phyloP scores from a whole-genome alignment of 805 yeast species.

The Schwanniomyces yamadae region DNA sequence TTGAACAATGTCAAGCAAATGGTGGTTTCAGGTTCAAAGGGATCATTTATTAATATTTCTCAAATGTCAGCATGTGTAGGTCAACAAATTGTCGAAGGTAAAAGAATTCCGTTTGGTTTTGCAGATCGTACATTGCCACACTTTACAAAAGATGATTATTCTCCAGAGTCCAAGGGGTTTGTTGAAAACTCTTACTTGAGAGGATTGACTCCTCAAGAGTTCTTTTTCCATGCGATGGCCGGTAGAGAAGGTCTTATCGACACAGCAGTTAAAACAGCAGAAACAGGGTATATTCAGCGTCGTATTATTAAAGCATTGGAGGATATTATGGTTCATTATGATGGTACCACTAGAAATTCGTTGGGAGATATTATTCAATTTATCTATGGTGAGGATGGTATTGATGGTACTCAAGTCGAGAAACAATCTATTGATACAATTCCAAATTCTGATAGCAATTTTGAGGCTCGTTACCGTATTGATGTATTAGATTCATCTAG shows the following conservation, averaged over 20 bases:
- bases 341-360: conserved; percentile 97
- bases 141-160: conserved; percentile 96
- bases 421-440: conserved; percentile 93
- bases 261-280: conserved; percentile 99
- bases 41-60: conserved; percentile 97
- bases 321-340: conserved; percentile 97
- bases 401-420: conserved; percentile 97
- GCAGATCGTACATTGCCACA: conserved; percentile 96
- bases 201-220: conserved; percentile 95
- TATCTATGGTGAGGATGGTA: conserved; percentile 98
- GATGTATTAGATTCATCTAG: conserved; percentile 72
- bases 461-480: conserved; percentile 80
- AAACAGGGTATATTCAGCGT: conserved; percentile 97
- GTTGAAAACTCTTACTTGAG: conserved; percentile 93
- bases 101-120: conserved; percentile 97
- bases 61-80: conserved; percentile 99
- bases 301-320: conserved; percentile 95
- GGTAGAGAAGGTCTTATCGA: conserved; percentile 99
- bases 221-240: conserved; percentile 96
- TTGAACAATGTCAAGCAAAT: conserved; percentile 96
- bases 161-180: conserved; percentile 98
- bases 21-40: conserved; percentile 99
- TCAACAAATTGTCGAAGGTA: conserved; percentile 99
- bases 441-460: conserved; percentile 84
- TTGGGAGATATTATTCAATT: conserved; percentile 95